Percentiles rank a stretch among this genome's conserved stretches.
Evolutionary conservation across 768 basidiomycete genomes (phyloP).

Genomic region (Phallus indusiatus): DNA sequence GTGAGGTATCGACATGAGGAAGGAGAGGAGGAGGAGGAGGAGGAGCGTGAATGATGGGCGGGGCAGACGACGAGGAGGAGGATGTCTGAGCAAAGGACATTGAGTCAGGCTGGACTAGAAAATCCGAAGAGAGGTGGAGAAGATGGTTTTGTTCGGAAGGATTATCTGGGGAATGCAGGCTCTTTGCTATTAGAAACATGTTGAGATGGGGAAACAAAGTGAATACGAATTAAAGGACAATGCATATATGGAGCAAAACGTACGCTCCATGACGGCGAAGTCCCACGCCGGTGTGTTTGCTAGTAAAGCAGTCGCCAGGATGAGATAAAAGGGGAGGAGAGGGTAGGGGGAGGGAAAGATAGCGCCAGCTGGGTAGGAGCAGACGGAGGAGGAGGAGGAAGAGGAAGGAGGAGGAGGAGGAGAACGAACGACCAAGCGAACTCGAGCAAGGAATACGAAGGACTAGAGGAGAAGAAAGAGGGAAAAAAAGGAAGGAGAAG

Average conservation of each 20-base stretch:
- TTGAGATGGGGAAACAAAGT: not conserved
- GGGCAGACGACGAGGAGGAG: no score
- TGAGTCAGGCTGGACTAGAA: not conserved
- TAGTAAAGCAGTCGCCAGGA: slow-evolving; percentile 8
- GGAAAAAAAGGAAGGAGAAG: not conserved
- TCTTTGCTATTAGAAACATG: no score
- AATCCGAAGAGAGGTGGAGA: not conserved
- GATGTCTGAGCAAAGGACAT: not conserved
- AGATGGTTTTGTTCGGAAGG: not conserved
- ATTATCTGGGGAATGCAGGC: not conserved
- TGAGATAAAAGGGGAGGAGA: not conserved
- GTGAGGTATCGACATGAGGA: not conserved
- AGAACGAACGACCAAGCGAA: not conserved
- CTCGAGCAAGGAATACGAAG: no score
- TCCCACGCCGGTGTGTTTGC: slow-evolving; percentile 4
- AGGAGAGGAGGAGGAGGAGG: not conserved
- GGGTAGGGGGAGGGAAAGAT: not conserved
- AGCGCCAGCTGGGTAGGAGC: not conserved
- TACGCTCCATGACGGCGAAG: slow-evolving; percentile 9
- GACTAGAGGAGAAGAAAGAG: not conserved
- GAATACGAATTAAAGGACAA: not conserved
- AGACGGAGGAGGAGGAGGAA: not conserved
- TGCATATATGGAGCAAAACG: not conserved
- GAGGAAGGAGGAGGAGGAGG: not conserved
- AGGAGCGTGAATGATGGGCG: no score